phyloP scores from a whole-genome alignment of 805 yeast species.

The Wickerhamomyces sydowiorum region DNA sequence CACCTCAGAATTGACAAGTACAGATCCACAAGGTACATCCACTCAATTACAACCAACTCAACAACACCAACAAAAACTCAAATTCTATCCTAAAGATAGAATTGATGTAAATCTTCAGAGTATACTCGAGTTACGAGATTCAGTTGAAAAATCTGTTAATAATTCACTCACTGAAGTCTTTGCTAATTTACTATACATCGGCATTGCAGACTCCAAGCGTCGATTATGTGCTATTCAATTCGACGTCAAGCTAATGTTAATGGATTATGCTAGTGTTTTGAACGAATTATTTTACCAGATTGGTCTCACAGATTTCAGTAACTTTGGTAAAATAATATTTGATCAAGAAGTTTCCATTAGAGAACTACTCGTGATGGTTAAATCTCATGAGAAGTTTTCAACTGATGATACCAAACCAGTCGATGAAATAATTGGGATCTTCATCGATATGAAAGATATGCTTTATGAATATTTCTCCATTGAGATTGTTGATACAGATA shows the following conservation, averaged over 20 bases:
- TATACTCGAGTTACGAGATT: constrained; percentile 47
- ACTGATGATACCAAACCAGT: constrained; percentile 15
- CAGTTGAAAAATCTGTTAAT: constrained; percentile 41
- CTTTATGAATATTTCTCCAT: constrained; percentile 72
- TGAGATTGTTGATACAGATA: constrained; percentile 25
- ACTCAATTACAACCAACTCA: neutral
- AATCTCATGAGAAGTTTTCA: constrained; percentile 4
- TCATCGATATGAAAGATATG: constrained; percentile 67
- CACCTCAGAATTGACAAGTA: neutral
- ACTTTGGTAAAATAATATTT: constrained; percentile 60
- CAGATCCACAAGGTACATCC: neutral
- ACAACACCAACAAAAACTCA: neutral
- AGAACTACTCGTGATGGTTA: constrained; percentile 34
- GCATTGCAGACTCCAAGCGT: constrained; percentile 67
- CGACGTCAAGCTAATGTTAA: constrained; percentile 68
- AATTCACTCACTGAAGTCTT: constrained; percentile 60
- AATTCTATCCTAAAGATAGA: constrained; percentile 20
- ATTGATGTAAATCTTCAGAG: constrained; percentile 49
- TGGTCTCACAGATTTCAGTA: constrained; percentile 71
- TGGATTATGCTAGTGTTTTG: constrained; percentile 72
- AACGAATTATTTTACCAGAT: constrained; percentile 76
- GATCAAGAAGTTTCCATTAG: constrained; percentile 27
- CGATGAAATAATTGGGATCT: constrained; percentile 17
- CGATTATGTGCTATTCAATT: constrained; percentile 81
- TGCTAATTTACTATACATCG: constrained; percentile 68